Conservation (phyloP, 2,329 filamentous ascomycete genomes). For the Epichloe sylvatica region DNA sequence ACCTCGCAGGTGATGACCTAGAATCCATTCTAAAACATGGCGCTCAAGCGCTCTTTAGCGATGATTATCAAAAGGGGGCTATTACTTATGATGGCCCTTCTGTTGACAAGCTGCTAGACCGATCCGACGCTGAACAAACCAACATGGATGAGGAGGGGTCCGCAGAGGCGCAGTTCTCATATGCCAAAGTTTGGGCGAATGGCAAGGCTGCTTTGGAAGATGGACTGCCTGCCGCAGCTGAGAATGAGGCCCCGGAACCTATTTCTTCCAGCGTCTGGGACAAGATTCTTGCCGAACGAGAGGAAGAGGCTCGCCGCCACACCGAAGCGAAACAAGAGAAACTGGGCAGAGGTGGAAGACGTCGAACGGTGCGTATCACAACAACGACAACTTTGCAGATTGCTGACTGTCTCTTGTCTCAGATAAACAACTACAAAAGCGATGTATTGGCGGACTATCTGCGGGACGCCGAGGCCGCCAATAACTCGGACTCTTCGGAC, state of each 20-base stretch:
- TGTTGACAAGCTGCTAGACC: slow-evolving; percentile 83
- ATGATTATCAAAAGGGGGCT: slow-evolving; percentile 53
- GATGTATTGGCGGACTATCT: slow-evolving; percentile 11
- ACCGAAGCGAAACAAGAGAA: slow-evolving; percentile 53
- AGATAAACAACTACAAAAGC: slow-evolving; percentile 24
- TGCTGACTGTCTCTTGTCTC: not conserved
- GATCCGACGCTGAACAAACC: slow-evolving; percentile 65
- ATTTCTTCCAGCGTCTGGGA: slow-evolving; percentile 71
- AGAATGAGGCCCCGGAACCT: slow-evolving; percentile 36
- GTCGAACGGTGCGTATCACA: slow-evolving; percentile 30
- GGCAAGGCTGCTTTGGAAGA: slow-evolving; percentile 56
- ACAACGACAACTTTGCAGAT: not conserved
- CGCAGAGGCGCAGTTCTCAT: slow-evolving; percentile 71
- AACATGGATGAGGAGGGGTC: slow-evolving; percentile 46
- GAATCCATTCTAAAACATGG: slow-evolving; percentile 82
- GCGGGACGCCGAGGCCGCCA: slow-evolving; percentile 13
- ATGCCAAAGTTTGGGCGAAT: slow-evolving; percentile 86
- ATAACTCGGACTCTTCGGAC: slow-evolving; percentile 21
- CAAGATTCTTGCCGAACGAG: slow-evolving; percentile 70
- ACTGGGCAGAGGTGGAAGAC: slow-evolving; percentile 76
- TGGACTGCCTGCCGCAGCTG: slow-evolving; percentile 36
- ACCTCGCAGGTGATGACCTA: slow-evolving; percentile 63
- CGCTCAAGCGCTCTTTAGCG: slow-evolving; percentile 72
- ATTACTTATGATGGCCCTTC: slow-evolving; percentile 71
- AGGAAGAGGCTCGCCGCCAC: slow-evolving; percentile 62